Conservation (phyloP, 176 grass and related monocot species). For the Panicum miliaceum region DNA sequence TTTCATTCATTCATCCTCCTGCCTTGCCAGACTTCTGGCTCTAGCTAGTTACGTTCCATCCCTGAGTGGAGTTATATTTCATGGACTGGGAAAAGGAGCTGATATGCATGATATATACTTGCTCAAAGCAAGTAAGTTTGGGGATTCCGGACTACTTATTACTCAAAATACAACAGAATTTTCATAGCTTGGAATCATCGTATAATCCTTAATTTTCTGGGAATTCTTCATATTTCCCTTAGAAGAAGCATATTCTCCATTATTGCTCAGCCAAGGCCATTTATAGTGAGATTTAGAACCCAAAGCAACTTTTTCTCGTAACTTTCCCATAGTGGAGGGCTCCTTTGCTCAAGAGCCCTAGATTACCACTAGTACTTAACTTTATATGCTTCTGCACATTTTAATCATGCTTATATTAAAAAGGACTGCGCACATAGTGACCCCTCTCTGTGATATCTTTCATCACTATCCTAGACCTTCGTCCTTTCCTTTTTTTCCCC, state of each 20-base stretch:
- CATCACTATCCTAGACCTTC: neutral
- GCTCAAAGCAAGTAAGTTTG: neutral
- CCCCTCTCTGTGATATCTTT: neutral
- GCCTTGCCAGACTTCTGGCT: neutral
- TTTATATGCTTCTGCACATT: slow-evolving; percentile 37
- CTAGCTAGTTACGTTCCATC: neutral
- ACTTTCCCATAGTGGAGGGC: slow-evolving; percentile 46
- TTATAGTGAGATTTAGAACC: slow-evolving; percentile 11
- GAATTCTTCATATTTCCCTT: slow-evolving; percentile 18
- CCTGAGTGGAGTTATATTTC: slow-evolving; percentile 50
- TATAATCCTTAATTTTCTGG: slow-evolving; percentile 28
- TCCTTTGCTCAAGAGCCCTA: slow-evolving; percentile 40
- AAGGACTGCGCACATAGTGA: slow-evolving; percentile 3
- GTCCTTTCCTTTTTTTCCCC: neutral
- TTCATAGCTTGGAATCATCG: neutral
- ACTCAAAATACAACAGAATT: neutral
- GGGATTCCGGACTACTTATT: neutral
- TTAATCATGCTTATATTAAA: slow-evolving; percentile 45
- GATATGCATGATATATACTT: slow-evolving; percentile 2
- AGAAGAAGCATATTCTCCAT: slow-evolving; percentile 39
- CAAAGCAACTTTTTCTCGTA: slow-evolving; percentile 1
- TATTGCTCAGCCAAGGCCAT: slow-evolving; percentile 17
- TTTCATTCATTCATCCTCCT: slow-evolving; percentile 6
- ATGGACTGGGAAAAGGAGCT: slow-evolving; percentile 34
- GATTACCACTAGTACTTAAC: slow-evolving; percentile 10